Base-by-base conservation (phyloP, 2,329 filamentous ascomycete genomes). In the Tolypocladium ovalisporum region DNA sequence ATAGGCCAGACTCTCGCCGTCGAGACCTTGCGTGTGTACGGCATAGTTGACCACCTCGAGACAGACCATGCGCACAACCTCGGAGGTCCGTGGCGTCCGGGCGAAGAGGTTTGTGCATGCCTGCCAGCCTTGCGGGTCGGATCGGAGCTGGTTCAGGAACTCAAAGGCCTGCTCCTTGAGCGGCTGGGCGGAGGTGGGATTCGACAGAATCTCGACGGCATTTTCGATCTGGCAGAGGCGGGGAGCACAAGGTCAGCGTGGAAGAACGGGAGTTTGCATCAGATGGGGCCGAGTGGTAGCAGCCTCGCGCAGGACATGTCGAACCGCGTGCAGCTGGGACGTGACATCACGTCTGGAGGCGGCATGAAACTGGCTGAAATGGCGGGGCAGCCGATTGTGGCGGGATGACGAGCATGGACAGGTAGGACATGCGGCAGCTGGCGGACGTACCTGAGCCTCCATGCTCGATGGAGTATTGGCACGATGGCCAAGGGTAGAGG, bases 21-120 rank as follows among this genome's bases (percentile, higher is more conserved):
- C 89, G 63, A 96, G 81, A 44, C 86, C 78, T 64, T 90, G 88
- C 51, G 84, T 85, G 68, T 95, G 89, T 52, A 97, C 85, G 53
- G 91, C 90, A 75, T 89, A 90, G 75, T 96, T 97, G 73, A 99
- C 85, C 54, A 97, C 85, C 70, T 99, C 94, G 62, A 99, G 83
- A 62, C 89, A 90, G 60, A 94, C 88, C 70, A 96, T 84, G 55
- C 94, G 89, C 54, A 95, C 88, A 56, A 96, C 85, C 64, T 97
- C 92, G 62, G 88, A 86, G 55, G 86, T 78, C 61, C 84, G 84
- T 54, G 90, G 90, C 17, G 81, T 81, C 70, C 89, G 85, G 56
- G 86, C 89, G 76, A 97, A 97, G 64, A 99, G 86, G 39, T 83
- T 76, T 56, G 94, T 84, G 75, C 92, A 96, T 66, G 90, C 84